Evolutionary conservation across 306 rosid species (phyloP), one percentile per base, ranked within the genome.

Genomic region (Rosa rugosa): DNA sequence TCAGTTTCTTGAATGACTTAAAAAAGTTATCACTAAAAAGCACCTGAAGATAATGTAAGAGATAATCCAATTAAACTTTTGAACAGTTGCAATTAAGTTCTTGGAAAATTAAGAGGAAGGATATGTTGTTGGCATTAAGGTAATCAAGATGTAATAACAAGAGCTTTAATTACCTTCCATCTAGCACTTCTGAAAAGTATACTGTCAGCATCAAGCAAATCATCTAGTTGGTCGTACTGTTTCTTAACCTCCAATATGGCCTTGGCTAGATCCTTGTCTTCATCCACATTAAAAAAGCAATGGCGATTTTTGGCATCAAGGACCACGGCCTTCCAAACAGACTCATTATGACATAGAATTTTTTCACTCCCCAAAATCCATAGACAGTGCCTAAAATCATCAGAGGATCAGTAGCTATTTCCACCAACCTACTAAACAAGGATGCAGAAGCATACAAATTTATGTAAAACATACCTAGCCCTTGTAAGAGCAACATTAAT

Each of bases 291-390:
- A 49, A 87, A 89, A 80, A 86, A 90, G 77, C 93, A 82, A 23
- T 56, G 84, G 6, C 96, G 93, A 17, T 59, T 54, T 80, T 77
- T 89, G 22, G 96, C 91, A 82, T 92, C 85, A n/a, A 59, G 71
- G 23, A 92, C 81, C 72, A 92, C 57, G 17, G 51, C 60, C 40
- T 77, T 40, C 97, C 94, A 92, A 36, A 84, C 85, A 66, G 90
- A 80, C 34, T 63, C 78, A 68, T 87, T 77, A 69, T 34, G 74
- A 11, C 42, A 42, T 18, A 92, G 79, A 46, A 87, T 80, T 63
- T 54, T 73, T 80, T 80, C 93, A 80, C 75, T 87, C 46, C 97
- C 96, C 81, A 92, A 53, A 69, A 92, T 86, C 97, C 96, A 92
- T 10, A 92, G 77, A 79, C 90, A 84, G 63, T 89, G 83, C 88